Evolutionary conservation across 805 yeast genomes (phyloP), one percentile per base, ranked within the genome.

Genomic region (Lachancea cidri): DNA sequence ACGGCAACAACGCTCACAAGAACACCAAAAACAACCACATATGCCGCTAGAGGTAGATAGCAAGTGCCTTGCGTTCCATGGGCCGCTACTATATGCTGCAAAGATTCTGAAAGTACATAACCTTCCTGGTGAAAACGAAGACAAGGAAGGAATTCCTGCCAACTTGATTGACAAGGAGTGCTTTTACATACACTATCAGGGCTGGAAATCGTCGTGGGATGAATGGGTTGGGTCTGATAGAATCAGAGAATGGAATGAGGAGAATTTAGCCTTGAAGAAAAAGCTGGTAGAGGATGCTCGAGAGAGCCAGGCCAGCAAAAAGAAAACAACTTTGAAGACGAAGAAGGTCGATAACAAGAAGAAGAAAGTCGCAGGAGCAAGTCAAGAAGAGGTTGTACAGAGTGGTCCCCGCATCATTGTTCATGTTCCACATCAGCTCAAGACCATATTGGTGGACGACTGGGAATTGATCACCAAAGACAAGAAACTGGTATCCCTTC

Each of bases 141-240:
- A 46, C n/a, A 45, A 53, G 11, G 55, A 53, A 13, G 57, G 55
- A 29, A 47, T 71, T 8, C 71, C 76, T 1, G 61, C 52, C 14
- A 71, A 66, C 9, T 43, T 70, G 15, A 49, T 47, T 19, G 60
- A 53, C 15, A 65, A 63, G 31, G 50, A 52, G 16, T 71, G 79
- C 22, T 89, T 79, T 62, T 80, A 70, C 50, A 77, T 91, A 14
- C 98, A 93, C 57, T 91, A 91, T 63, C 83, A 82, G 51, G 98
- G 98, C 2, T 91, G 98, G 98, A 91, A 89, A 55, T 64, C 81
- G 14, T 80, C 88, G 44, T 91, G 96, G 96, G 98, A 91, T 58
- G 98, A 91, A 62, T 91, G 98, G 98, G 91, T 91, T 1, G 73
- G 76, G 1, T 62, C 64, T 5, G 80, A 77, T 30, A 66, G 98